Conservation (phyloP, 768 basidiomycete species). For the Lactifluus pinguis region DNA sequence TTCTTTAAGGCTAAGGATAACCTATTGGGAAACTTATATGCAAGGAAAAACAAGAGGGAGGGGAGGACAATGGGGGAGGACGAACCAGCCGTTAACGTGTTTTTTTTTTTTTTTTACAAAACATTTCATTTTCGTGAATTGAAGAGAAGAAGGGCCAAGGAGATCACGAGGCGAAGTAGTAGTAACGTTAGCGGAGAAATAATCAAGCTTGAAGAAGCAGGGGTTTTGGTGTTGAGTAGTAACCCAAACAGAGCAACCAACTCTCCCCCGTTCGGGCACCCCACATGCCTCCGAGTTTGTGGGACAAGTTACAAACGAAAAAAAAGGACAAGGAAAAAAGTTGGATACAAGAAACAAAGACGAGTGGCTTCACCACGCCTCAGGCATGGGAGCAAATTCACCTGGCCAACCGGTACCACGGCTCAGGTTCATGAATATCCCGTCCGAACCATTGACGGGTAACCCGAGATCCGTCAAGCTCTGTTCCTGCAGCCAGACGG, state of each 20-base stretch:
- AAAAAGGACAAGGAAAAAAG: not conserved
- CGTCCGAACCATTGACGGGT: conserved; percentile 87
- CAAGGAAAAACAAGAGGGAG: too few species aligned
- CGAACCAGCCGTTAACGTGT: not conserved
- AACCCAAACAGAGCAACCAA: not conserved
- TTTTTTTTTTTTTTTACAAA: not conserved
- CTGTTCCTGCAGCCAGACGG: conserved; percentile 92
- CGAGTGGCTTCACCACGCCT: conserved; percentile 57
- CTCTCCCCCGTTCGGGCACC: not conserved
- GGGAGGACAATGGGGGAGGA: not conserved
- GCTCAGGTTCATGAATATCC: conserved; percentile 73
- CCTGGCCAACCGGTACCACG: conserved; percentile 67
- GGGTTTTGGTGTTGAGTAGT: too few species aligned
- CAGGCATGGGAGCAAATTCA: conserved; percentile 69
- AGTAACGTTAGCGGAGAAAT: too few species aligned
- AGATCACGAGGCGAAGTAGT: not conserved
- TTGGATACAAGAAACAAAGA: not conserved
- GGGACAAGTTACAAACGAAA: not conserved
- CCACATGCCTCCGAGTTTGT: not conserved
- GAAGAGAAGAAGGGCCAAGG: too few species aligned
- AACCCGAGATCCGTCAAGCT: conserved; percentile 83
- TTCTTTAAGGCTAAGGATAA: conserved; percentile 5
- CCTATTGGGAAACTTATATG: not conserved
- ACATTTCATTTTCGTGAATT: too few species aligned
- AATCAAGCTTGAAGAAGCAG: not conserved